Base-by-base conservation (phyloP, 2,329 filamentous ascomycete species). In the Cercospora zeae-maydis region DNA sequence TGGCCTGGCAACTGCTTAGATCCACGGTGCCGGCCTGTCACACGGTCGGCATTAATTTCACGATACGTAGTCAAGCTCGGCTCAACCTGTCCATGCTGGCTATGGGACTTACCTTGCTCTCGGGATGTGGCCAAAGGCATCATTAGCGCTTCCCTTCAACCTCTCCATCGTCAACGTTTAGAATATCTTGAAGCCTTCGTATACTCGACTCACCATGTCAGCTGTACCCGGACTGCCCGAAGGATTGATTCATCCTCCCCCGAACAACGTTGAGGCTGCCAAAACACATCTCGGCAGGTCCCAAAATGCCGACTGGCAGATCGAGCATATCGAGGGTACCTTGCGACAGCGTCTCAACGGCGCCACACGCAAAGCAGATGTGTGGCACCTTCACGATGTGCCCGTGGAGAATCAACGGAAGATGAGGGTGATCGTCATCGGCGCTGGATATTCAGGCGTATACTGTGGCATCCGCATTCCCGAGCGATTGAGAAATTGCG, bases 381-480 rank as follows among this genome's bases (percentile, higher is more conserved):
- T 60, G 11, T 75, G 71, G 69, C 66, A 71, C 9, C 68, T 80
- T 2, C 73, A 75, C 54, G 75, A 80, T 58, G 63, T 65, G 1
- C 75, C 77, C 0, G 70, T 80, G n/a, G 78, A 81, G 58, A 79
- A 80, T 59, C 71, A 75, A 39, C 72, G 78, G 6, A 76, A 72
- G 3, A 69, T 81, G 24, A 78, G 74, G 54, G 77, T 80, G 42
- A 78, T 80, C 57, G 76, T 79, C 3, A 79, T 81, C 27, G 78
- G 78, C 31, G 78, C 78, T 37, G 78, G 78, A 0, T 79, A 77
- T 54, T 79, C 77, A 0, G 78, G 78, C 19, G 77, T 81, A 8
- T 80, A 79, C 60, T 74, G 73, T 37, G 78, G 77, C 3, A 80
- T 80, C 56, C 72, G 78, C 4, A 77, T 80, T 64, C 78, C 78